Evolutionary conservation across 192 early-diverging fungal genomes (phyloP), one percentile per base, ranked within the genome.

Genomic region (Chytriomyces sp.): DNA sequence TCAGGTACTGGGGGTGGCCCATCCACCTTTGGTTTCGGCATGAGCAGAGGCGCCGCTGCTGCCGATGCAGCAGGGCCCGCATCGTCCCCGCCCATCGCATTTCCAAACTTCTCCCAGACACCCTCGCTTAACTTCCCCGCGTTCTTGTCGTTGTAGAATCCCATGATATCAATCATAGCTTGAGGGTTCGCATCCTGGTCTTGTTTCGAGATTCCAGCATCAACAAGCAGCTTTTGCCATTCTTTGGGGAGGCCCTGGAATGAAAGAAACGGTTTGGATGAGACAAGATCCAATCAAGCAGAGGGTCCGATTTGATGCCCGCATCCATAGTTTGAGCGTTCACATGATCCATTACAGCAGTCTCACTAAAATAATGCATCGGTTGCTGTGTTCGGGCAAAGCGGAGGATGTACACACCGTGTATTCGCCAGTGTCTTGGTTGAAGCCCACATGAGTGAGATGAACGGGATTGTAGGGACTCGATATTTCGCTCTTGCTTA

Each of bases 371-470:
- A 57, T 62, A 34, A 39, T 8, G 37, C 44, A 49, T 39, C n/a
- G n/a, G n/a, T n/a, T n/a, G n/a, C n/a, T n/a, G n/a, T 80, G 38
- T 80, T 77, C 17, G 6, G 26, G 52, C 25, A 3, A 61, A 58
- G 40, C 70, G 26, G 2, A 33, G 26, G 17, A 44, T 76, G 56
- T 28, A 61, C 71, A 40, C 63, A 88, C 81, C 28, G 82, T 84
- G 28, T 82, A 82, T 84, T 99, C 95, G 40, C 95, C 96, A 39
- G 94, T 96, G 59, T 94, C 94, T 67, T 91, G 90, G 78, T 99
- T 95, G 78, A 93, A 99, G 5, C 97, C 97, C 53, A 98, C 97
- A 77, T 99, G 97, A 26, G 96, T 98, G 49, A 99, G 85, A 82
- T 99, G 97, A 40, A 96, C 91, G 19, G 97, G 91, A 75, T 98